Evolutionary conservation across 23 red algal species (phyloP).

Genomic region (Pyropia haitanensis): DNA sequence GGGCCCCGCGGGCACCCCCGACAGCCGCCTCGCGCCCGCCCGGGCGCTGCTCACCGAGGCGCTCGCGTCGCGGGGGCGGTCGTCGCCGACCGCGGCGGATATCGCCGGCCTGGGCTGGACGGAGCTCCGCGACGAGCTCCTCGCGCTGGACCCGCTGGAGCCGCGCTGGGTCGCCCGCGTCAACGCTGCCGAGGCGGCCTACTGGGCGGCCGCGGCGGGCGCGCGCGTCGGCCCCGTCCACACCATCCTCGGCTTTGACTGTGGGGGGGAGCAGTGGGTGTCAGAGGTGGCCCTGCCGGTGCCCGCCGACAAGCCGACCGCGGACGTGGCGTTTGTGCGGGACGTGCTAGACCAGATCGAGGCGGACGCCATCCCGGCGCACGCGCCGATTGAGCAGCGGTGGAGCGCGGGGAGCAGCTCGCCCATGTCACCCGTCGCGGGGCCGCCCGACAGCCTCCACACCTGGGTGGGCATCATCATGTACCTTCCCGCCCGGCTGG

Average conservation of each 20-base stretch:
- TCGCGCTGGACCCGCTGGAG: slow-evolving; percentile 61
- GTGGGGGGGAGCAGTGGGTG: slow-evolving; percentile 95
- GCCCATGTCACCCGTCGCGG: slow-evolving; percentile 54
- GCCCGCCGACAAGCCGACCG: neutral
- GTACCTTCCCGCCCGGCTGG: slow-evolving; percentile 52
- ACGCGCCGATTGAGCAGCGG: slow-evolving; percentile 83
- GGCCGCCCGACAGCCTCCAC: slow-evolving; percentile 27
- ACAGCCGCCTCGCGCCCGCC: slow-evolving; percentile 19
- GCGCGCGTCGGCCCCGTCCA: slow-evolving; percentile 60
- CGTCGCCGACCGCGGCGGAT: slow-evolving; percentile 9
- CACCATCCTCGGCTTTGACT: slow-evolving; percentile 79
- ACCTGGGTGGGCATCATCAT: slow-evolving; percentile 98
- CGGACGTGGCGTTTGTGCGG: slow-evolving; percentile 51
- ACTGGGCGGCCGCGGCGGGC: slow-evolving; percentile 48
- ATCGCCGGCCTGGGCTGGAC: slow-evolving; percentile 35
- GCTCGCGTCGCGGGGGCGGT: neutral
- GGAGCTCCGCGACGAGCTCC: slow-evolving; percentile 56
- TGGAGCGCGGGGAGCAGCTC: slow-evolving; percentile 71
- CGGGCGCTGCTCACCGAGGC: slow-evolving; percentile 22
- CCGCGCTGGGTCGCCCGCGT: slow-evolving; percentile 52
- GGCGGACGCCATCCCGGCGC: slow-evolving; percentile 60
- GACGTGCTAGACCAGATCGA: slow-evolving; percentile 63
- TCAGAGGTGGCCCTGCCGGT: slow-evolving; percentile 75
- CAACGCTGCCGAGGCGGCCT: slow-evolving; percentile 71
- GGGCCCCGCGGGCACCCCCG: neutral